Conservation (phyloP, 1,284 basidiomycete species). For the Ceratobasidium sp. region DNA sequence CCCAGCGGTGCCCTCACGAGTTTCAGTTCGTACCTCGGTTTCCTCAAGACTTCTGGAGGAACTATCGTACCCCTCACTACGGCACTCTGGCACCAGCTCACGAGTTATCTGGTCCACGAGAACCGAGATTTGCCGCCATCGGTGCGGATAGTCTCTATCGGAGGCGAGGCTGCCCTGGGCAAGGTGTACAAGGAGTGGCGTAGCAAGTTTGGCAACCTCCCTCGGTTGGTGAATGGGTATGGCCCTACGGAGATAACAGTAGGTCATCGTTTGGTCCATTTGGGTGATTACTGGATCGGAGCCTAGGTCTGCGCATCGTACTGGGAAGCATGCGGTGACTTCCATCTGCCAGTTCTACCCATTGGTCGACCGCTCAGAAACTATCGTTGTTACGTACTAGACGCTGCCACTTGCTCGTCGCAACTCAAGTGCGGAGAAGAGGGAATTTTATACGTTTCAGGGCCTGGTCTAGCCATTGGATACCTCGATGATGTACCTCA, state of each 20-base stretch:
- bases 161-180: constrained; percentile 8
- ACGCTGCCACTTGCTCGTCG: not conserved
- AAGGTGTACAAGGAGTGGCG: not conserved
- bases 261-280: not conserved
- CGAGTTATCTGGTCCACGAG: not conserved
- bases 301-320: not conserved
- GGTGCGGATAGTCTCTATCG: not conserved
- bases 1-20: constrained; percentile 9
- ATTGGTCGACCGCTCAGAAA: not conserved
- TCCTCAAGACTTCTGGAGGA: not conserved
- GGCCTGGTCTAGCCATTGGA: not conserved
- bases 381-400: not conserved
- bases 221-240: not conserved
- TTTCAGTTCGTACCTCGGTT: constrained; percentile 3
- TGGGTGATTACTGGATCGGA: not conserved
- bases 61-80: not conserved
- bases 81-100: constrained; percentile 14
- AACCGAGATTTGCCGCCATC: not conserved
- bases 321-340: constrained; percentile 2
- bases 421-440: not conserved
- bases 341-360: not conserved
- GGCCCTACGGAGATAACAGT: constrained; percentile 14
- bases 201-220: not conserved
- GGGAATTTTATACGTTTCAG: not conserved
- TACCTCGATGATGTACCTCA: not conserved